Conservation (phyloP, 2,329 filamentous ascomycete species). For the Calonectria pauciramosa region DNA sequence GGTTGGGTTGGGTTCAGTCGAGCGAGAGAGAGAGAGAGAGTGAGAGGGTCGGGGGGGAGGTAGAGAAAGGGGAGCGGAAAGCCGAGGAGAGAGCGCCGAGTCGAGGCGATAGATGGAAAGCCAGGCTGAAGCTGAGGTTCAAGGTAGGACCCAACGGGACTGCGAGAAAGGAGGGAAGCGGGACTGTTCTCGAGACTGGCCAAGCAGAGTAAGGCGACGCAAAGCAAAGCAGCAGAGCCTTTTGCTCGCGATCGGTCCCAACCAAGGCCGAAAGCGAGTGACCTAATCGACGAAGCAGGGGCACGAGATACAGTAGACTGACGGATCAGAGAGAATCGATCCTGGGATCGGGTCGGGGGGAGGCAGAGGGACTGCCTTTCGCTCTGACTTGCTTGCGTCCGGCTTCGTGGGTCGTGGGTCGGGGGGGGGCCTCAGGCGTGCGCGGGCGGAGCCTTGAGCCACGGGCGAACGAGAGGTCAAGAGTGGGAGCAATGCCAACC, state of each 20-base stretch:
- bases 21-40: neutral
- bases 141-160: slow-evolving; percentile 6
- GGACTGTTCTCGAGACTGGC: neutral
- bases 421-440: slow-evolving; percentile 23
- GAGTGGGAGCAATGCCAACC: slow-evolving; percentile 29
- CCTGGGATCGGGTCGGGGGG: slow-evolving; percentile 14
- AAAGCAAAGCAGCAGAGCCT: slow-evolving; percentile 2
- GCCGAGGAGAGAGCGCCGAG: slow-evolving; percentile 19
- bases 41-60: slow-evolving; percentile 13
- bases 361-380: slow-evolving; percentile 7
- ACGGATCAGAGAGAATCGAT: slow-evolving; percentile 14
- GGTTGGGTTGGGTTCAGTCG: slow-evolving; percentile 19
- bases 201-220: neutral
- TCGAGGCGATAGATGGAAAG: slow-evolving; percentile 16
- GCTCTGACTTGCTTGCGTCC: slow-evolving; percentile 25
- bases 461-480: slow-evolving; percentile 25
- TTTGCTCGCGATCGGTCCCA: slow-evolving; percentile 4
- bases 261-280: slow-evolving; percentile 13
- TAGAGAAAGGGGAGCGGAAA: slow-evolving; percentile 21
- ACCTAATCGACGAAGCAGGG: neutral
- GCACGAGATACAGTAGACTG: slow-evolving; percentile 12
- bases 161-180: slow-evolving; percentile 2
- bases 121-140: slow-evolving; percentile 20
- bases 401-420: slow-evolving; percentile 25
- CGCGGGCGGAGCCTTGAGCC: slow-evolving; percentile 28